phyloP scores from a whole-genome alignment of 192 early-diverging fungal species.

The Coemansia sp. region DNA sequence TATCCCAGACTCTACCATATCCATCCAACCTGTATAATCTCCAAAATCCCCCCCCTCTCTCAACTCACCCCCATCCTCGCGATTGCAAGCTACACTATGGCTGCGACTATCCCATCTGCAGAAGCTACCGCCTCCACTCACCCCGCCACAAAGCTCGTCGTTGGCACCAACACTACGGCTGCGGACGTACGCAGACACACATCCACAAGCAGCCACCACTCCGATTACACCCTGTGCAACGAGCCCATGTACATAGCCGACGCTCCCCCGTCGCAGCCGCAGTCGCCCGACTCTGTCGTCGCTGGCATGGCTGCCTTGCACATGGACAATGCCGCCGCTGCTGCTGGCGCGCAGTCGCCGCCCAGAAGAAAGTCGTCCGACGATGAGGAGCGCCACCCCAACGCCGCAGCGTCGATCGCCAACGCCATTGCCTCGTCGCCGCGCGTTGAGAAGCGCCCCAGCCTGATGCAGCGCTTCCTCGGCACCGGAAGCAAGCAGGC shows the following conservation, averaged over 20 bases:
- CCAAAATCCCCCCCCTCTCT: background rate
- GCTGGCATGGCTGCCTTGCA: slow-evolving; percentile 18
- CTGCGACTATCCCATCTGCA: slow-evolving; percentile 1
- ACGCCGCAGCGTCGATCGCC: slow-evolving; percentile 23
- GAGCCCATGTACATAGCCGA: slow-evolving; percentile 12
- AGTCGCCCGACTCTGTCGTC: background rate
- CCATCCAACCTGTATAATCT: background rate
- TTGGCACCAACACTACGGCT: background rate
- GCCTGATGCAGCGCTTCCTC: slow-evolving; percentile 56
- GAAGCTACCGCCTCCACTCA: background rate
- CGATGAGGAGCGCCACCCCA: slow-evolving; percentile 7
- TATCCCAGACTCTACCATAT: background rate
- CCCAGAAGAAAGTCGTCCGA: slow-evolving; percentile 4
- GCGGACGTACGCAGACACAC: slow-evolving; percentile 41
- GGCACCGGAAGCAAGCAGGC: slow-evolving; percentile 20
- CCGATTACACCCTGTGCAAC: slow-evolving; percentile 49
- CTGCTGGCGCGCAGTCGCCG: slow-evolving; percentile 8
- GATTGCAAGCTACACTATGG: background rate
- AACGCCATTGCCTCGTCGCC: slow-evolving; percentile 45
- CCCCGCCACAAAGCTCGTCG: slow-evolving; percentile 1
- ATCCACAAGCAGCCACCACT: slow-evolving; percentile 49
- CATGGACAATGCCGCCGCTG: slow-evolving; percentile 13
- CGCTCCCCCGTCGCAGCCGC: slow-evolving; percentile 3
- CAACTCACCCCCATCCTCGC: background rate
- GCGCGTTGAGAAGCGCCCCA: slow-evolving; percentile 49